A percentile compares a stretch with the other conserved stretches of the same genome.
phyloP scores from a whole-genome alignment of 2,329 filamentous ascomycete species.

The Venturia aucupariae region DNA sequence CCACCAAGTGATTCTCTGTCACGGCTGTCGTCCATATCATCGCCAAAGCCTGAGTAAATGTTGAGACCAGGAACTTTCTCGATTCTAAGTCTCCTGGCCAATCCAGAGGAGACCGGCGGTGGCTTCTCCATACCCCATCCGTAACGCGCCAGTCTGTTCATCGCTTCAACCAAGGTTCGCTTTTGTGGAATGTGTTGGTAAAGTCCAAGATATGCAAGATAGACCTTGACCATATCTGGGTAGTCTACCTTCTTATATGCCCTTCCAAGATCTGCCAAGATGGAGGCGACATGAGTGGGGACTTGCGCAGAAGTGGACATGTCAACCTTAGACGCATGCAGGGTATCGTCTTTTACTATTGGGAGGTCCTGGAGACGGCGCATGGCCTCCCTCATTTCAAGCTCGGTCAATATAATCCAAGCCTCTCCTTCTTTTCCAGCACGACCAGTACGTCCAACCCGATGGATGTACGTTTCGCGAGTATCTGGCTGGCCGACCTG shows the following conservation, averaged over 20 bases:
- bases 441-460: constrained; percentile 47
- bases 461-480: constrained; percentile 42
- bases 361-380: constrained; percentile 50
- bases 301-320: constrained; percentile 33
- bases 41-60: constrained; percentile 23
- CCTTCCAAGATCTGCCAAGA: constrained; percentile 36
- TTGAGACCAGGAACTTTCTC: neutral
- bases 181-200: constrained; percentile 36
- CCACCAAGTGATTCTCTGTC: constrained; percentile 33
- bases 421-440: constrained; percentile 65
- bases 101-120: constrained; percentile 27
- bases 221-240: constrained; percentile 39
- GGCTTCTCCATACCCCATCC: constrained; percentile 39
- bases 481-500: constrained; percentile 39
- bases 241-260: constrained; percentile 37
- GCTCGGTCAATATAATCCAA: constrained; percentile 53
- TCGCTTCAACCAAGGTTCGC: constrained; percentile 31
- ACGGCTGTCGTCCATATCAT: constrained; percentile 38
- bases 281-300: constrained; percentile 32
- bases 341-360: constrained; percentile 44
- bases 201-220: constrained; percentile 49
- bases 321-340: constrained; percentile 43
- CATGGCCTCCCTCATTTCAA: constrained; percentile 43
- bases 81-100: constrained; percentile 16
- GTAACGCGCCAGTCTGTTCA: constrained; percentile 37